Conservation (phyloP, 2,329 filamentous ascomycete genomes). For the Malbranchea zuffiana region DNA sequence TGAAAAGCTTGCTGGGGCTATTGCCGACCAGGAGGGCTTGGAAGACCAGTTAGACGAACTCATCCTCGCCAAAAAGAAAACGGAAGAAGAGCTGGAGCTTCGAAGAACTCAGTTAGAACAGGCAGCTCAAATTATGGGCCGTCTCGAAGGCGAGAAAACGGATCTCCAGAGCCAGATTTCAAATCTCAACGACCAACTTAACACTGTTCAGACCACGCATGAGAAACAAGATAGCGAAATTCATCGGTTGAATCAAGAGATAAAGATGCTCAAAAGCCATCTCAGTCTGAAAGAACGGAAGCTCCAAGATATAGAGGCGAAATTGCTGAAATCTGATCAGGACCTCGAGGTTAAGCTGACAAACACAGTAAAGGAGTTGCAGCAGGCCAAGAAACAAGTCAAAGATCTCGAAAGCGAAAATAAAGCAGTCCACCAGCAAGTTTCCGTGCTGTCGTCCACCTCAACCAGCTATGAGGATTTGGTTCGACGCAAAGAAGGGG, state of each 20-base stretch:
- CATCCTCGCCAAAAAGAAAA: constrained; percentile 76
- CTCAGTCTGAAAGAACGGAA: constrained; percentile 82
- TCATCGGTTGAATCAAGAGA: constrained; percentile 64
- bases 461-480: constrained; percentile 94
- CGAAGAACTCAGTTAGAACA: constrained; percentile 79
- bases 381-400: constrained; percentile 60
- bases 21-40: constrained; percentile 86
- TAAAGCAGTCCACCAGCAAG: constrained; percentile 67
- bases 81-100: constrained; percentile 71
- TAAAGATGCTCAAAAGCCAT: constrained; percentile 86
- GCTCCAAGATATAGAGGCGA: constrained; percentile 71
- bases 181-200: constrained; percentile 59
- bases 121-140: constrained; percentile 74
- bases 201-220: constrained; percentile 58
- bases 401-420: constrained; percentile 71
- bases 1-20: constrained; percentile 82
- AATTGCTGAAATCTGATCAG: constrained; percentile 73
- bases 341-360: constrained; percentile 79
- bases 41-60: constrained; percentile 89
- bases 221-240: constrained; percentile 67
- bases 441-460: constrained; percentile 76
- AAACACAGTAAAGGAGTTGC: constrained; percentile 66
- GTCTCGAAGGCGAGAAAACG: constrained; percentile 76
- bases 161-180: constrained; percentile 57
- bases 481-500: constrained; percentile 86